Conservation (phyloP, 2,329 filamentous ascomycete genomes). For the Colletotrichum chlorophyti region DNA sequence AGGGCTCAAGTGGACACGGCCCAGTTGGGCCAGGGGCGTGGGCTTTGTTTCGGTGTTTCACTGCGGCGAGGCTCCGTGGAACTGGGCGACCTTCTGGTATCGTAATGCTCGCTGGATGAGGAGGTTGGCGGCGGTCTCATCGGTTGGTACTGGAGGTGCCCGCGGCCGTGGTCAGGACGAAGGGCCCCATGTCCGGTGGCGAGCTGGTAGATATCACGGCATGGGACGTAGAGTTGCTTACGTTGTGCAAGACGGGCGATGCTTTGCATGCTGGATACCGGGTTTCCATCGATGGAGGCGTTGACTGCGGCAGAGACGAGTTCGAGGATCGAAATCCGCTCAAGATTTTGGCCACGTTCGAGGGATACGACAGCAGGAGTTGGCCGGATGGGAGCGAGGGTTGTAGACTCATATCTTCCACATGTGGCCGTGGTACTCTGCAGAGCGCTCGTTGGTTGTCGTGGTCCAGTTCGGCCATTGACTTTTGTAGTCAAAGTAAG, state of each 20-base stretch:
- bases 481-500: too few relatives aligned
- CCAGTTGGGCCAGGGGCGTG: slow-evolving; percentile 34
- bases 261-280: slow-evolving; percentile 2
- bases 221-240: background rate
- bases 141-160: slow-evolving; percentile 43
- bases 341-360: slow-evolving; percentile 8
- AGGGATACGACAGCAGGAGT: background rate
- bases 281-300: slow-evolving; percentile 2
- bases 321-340: slow-evolving; percentile 13
- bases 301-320: slow-evolving; percentile 8
- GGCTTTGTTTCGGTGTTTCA: slow-evolving; percentile 32
- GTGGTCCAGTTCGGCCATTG: too few relatives aligned
- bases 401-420: background rate
- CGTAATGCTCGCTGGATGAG: slow-evolving; percentile 43
- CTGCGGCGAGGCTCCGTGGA: slow-evolving; percentile 41
- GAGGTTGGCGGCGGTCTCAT: slow-evolving; percentile 41
- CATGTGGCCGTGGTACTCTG: background rate
- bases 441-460: too few relatives aligned
- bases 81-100: slow-evolving; percentile 43
- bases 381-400: background rate
- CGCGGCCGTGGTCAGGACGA: slow-evolving; percentile 43
- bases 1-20: slow-evolving; percentile 36
- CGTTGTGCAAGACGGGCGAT: background rate
- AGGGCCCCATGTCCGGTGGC: slow-evolving; percentile 36
- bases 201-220: background rate